phyloP scores from a whole-genome alignment of 805 yeast genomes.

The Suhomyces faveliae region DNA sequence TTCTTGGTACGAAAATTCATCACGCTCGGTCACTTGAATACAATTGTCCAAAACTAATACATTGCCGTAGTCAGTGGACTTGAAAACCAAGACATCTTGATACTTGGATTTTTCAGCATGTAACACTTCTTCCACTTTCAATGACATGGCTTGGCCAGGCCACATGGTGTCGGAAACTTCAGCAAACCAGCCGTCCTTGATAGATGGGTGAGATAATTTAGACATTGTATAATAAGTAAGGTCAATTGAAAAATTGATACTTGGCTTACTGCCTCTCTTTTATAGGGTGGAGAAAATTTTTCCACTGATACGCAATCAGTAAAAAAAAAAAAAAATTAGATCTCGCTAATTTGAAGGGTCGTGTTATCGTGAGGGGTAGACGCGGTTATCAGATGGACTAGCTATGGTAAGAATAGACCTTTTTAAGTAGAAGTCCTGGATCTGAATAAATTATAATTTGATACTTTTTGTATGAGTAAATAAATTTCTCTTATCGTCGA shows the following conservation, averaged over 20 bases:
- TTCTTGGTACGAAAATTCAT: constrained; percentile 96
- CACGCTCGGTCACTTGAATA: constrained; percentile 95
- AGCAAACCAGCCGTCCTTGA: constrained; percentile 93
- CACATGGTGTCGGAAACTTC: constrained; percentile 94
- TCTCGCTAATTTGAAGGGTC: too few relatives aligned
- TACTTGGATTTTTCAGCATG: constrained; percentile 83
- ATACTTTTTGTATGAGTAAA: too few relatives aligned
- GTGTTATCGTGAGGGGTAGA: too few relatives aligned
- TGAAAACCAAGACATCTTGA: constrained; percentile 92
- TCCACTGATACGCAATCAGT: not conserved
- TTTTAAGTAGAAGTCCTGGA: too few relatives aligned
- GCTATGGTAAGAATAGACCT: too few relatives aligned
- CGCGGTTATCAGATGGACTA: too few relatives aligned
- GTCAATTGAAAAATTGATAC: not conserved
- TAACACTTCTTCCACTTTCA: constrained; percentile 81
- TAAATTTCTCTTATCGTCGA: too few relatives aligned
- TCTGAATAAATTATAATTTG: too few relatives aligned
- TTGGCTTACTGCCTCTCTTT: not conserved
- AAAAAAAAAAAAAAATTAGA: too few relatives aligned
- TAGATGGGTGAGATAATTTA: constrained; percentile 51
- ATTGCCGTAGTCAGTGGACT: constrained; percentile 91
- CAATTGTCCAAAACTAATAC: constrained; percentile 93
- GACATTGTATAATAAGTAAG: constrained; percentile 4
- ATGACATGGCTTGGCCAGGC: constrained; percentile 98
- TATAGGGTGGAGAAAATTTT: not conserved